Evolutionary conservation across 495 filamentous ascomycete species (phyloP).

Genomic region (Hyaloscypha hepaticicola): DNA sequence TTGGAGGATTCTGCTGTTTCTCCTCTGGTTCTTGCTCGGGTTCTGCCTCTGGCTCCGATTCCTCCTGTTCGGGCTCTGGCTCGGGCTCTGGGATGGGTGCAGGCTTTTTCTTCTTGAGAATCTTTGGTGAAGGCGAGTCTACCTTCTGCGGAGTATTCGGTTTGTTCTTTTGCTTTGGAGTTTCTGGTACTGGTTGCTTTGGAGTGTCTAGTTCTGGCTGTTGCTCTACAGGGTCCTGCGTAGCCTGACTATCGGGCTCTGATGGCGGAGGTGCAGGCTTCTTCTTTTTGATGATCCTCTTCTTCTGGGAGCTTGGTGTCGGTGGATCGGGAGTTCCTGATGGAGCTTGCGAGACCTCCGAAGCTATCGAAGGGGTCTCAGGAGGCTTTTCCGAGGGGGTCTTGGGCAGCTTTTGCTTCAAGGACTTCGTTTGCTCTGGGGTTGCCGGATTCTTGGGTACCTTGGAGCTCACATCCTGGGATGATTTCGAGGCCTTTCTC

Average conservation of each 20-base stretch:
- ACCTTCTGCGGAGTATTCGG: slow-evolving; percentile 9
- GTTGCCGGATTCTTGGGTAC: neutral
- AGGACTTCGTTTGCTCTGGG: neutral
- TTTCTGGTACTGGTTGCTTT: neutral
- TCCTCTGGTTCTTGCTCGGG: too few species aligned
- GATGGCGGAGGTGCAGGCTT: slow-evolving; percentile 7
- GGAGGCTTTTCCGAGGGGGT: slow-evolving; percentile 6
- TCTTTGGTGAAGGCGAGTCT: slow-evolving; percentile 13
- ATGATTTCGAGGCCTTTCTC: slow-evolving; percentile 3
- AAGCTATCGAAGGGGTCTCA: slow-evolving; percentile 1
- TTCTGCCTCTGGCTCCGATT: slow-evolving; percentile 5
- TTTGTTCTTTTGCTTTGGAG: neutral
- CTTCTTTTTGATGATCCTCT: slow-evolving; percentile 25
- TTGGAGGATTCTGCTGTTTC: neutral
- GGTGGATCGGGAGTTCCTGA: slow-evolving; percentile 1
- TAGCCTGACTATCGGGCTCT: neutral
- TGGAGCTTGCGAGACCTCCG: slow-evolving; percentile 10
- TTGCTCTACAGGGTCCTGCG: neutral
- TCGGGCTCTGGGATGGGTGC: slow-evolving; percentile 13
- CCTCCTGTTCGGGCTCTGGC: slow-evolving; percentile 15
- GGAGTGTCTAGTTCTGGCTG: neutral
- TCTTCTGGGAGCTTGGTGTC: slow-evolving; percentile 3
- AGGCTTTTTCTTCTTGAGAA: slow-evolving; percentile 16
- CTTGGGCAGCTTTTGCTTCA: slow-evolving; percentile 12
- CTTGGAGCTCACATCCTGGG: slow-evolving; percentile 6